Conservation (phyloP, 1,139 yeast genomes). For the Saccharomyces hybrid region DNA sequence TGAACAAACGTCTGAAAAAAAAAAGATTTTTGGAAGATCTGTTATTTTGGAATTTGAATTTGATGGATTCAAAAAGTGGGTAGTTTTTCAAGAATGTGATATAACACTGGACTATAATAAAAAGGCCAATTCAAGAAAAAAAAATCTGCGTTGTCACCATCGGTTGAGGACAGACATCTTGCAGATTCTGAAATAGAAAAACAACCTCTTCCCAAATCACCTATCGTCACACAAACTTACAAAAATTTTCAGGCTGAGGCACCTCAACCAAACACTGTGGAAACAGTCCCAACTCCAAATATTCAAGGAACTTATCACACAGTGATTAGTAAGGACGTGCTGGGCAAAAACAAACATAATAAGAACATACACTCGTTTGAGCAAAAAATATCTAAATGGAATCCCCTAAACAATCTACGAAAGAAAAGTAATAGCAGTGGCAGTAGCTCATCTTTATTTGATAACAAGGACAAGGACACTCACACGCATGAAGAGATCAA, state of each 20-base stretch:
- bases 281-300: conserved; percentile 3
- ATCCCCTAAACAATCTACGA: conserved; percentile 22
- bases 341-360: conserved; percentile 15
- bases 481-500: background rate
- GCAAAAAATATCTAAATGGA: conserved; percentile 26
- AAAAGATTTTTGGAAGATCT: conserved; percentile 70
- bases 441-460: conserved; percentile 2
- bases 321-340: conserved; percentile 18
- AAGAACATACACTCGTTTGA: conserved; percentile 20
- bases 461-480: background rate
- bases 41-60: conserved; percentile 62
- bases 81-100: conserved; percentile 65
- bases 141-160: background rate
- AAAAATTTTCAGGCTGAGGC: conserved; percentile 23
- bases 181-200: background rate
- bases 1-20: conserved; percentile 62
- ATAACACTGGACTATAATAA: conserved; percentile 36
- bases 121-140: conserved; percentile 19
- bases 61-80: conserved; percentile 79
- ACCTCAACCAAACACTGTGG: conserved; percentile 5
- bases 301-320: conserved; percentile 19
- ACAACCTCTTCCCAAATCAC: background rate
- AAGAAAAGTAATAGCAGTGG: conserved; percentile 19
- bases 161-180: conserved; percentile 1
- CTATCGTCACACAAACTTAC: conserved; percentile 14